Percentiles rank a stretch among this genome's conserved stretches.
Evolutionary conservation across 257 asterid species (phyloP).

Genomic region (Leonotis leonurus): DNA sequence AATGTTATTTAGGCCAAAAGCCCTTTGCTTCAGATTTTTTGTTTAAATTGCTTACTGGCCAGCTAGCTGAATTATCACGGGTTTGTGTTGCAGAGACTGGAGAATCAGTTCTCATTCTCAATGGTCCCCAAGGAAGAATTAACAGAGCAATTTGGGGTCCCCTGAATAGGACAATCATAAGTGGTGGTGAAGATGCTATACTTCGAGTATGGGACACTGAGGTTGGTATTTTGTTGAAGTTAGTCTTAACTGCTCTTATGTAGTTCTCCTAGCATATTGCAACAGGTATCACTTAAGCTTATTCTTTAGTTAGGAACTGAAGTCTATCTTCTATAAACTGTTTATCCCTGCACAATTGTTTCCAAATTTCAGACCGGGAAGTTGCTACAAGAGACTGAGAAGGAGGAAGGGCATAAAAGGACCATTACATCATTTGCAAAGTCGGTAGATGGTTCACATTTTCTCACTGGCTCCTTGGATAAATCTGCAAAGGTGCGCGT

Average conservation of each 20-base stretch:
- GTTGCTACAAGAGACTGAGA: constrained; percentile 57
- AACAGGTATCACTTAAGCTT: background rate
- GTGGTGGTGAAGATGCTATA: constrained; percentile 82
- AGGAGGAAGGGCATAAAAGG: constrained; percentile 73
- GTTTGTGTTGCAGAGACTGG: constrained; percentile 44
- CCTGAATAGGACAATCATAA: constrained; percentile 69
- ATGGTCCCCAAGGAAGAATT: constrained; percentile 86
- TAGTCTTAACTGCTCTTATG: background rate
- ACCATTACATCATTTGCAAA: constrained; percentile 74
- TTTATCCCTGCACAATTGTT: background rate
- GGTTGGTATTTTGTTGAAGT: constrained; percentile 30
- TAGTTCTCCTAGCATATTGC: background rate
- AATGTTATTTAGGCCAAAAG: background rate
- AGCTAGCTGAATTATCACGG: background rate
- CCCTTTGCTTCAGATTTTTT: background rate
- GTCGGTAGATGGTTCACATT: constrained; percentile 70
- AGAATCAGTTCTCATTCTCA: constrained; percentile 57
- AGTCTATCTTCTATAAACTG: background rate
- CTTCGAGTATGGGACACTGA: constrained; percentile 91
- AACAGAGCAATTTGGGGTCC: constrained; percentile 98
- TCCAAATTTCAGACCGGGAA: constrained; percentile 57
- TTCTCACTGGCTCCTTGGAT: constrained; percentile 81
- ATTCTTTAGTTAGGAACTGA: background rate
- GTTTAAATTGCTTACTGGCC: background rate
- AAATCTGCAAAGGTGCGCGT: constrained; percentile 81